Percentiles rank a stretch among this genome's conserved stretches.
Evolutionary conservation across 1,284 basidiomycete genomes (phyloP).

Genomic region (Ganoderma leucocontextum): DNA sequence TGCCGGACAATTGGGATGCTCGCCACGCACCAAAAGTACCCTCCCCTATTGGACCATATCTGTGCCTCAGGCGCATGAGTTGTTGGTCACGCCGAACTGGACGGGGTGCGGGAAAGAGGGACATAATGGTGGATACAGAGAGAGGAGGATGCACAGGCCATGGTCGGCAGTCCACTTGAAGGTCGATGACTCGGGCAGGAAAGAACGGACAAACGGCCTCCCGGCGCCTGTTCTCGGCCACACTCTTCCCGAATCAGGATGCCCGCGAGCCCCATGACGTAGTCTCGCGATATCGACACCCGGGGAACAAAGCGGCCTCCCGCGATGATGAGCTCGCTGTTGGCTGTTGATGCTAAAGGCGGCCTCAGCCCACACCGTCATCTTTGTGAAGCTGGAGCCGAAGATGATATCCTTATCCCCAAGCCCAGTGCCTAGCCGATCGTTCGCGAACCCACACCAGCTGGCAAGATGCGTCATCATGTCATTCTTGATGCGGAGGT

Average conservation of each 20-base stretch:
- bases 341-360: conserved; percentile 10
- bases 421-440: conserved; percentile 3
- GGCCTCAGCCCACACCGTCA: conserved; percentile 27
- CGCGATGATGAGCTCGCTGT: background rate
- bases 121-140: background rate
- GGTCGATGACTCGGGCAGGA: background rate
- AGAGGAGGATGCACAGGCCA: background rate
- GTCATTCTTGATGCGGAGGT: conserved; percentile 7
- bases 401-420: conserved; percentile 29
- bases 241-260: too few species aligned
- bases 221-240: too few species aligned
- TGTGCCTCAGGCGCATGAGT: background rate
- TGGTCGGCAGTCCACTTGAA: background rate
- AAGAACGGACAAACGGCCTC: background rate
- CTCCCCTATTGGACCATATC: background rate
- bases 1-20: background rate
- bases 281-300: conserved; percentile 6
- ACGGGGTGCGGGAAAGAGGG: background rate
- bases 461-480: conserved; percentile 2
- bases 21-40: background rate
- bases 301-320: conserved; percentile 13
- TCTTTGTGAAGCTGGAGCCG: conserved; percentile 29
- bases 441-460: conserved; percentile 21
- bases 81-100: background rate
- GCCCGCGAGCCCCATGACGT: too few species aligned